Evolutionary conservation across 2,329 filamentous ascomycete species (phyloP).

Genomic region (Xylaria multiplex): DNA sequence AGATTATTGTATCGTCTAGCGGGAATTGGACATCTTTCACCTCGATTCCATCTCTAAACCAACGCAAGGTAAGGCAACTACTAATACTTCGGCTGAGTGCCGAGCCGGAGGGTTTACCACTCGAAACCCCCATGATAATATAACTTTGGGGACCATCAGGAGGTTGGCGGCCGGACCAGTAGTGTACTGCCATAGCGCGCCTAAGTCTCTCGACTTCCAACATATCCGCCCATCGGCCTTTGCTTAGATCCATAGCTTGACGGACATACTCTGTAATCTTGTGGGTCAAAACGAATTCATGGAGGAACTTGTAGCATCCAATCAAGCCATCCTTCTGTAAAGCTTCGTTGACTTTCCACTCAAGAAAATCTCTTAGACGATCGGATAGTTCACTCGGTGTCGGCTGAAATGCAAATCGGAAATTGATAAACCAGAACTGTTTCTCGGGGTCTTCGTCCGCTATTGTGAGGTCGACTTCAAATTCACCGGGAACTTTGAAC

Average conservation of each 20-base stretch:
- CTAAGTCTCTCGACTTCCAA: constrained; percentile 82
- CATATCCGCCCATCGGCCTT: constrained; percentile 79
- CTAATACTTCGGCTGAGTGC: constrained; percentile 56
- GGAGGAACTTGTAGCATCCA: constrained; percentile 86
- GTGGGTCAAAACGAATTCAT: constrained; percentile 87
- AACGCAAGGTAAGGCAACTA: constrained; percentile 73
- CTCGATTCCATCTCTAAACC: constrained; percentile 86
- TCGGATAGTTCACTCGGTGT: constrained; percentile 70
- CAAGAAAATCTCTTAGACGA: constrained; percentile 71
- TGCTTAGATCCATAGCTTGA: constrained; percentile 77
- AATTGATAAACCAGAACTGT: constrained; percentile 94
- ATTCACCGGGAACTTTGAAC: constrained; percentile 84
- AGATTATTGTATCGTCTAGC: constrained; percentile 74
- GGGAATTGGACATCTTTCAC: constrained; percentile 73
- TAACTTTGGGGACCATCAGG: constrained; percentile 78
- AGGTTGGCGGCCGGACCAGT: constrained; percentile 77
- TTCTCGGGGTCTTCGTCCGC: constrained; percentile 83
- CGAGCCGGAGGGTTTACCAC: constrained; percentile 62
- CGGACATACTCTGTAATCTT: constrained; percentile 85
- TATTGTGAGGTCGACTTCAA: constrained; percentile 92
- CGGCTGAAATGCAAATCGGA: constrained; percentile 84
- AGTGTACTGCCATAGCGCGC: constrained; percentile 85
- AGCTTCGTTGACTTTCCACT: constrained; percentile 75
- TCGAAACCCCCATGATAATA: constrained; percentile 86
- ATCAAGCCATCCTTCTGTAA: constrained; percentile 75